Percentiles rank a stretch among this genome's conserved stretches.
Evolutionary conservation across 2,329 filamentous ascomycete species (phyloP).

Genomic region (Cordyceps farinosa): DNA sequence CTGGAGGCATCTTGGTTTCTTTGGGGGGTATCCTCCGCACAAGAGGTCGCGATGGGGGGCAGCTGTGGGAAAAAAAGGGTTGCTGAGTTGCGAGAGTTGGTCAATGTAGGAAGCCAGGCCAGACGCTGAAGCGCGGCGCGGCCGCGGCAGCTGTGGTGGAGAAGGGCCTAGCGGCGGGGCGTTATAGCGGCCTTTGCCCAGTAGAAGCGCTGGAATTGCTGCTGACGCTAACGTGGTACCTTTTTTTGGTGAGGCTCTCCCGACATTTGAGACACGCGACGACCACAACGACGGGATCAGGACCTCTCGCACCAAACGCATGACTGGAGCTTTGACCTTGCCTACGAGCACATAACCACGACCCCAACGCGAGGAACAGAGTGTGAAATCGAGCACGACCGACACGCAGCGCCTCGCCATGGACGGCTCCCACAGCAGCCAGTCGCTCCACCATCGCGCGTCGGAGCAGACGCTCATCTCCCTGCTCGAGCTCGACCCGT

Average conservation of each 20-base stretch:
- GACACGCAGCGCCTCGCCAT: neutral
- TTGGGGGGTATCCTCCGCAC: too few species aligned
- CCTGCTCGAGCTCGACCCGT: slow-evolving; percentile 76
- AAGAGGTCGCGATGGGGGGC: neutral
- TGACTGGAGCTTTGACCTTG: neutral
- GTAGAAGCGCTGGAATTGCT: neutral
- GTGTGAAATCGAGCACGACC: neutral
- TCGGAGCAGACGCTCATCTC: slow-evolving; percentile 58
- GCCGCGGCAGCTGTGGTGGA: neutral
- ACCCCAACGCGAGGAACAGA: neutral
- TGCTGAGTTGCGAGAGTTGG: neutral
- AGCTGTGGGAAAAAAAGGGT: neutral
- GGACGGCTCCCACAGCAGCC: neutral
- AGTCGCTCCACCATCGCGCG: slow-evolving; percentile 36
- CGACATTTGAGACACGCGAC: neutral
- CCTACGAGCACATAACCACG: neutral
- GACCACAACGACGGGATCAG: neutral
- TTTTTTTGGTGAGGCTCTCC: slow-evolving; percentile 10
- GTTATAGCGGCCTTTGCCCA: neutral
- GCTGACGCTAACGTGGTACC: slow-evolving; percentile 10
- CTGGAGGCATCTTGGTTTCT: slow-evolving; percentile 9
- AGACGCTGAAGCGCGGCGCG: neutral
- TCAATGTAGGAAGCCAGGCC: neutral
- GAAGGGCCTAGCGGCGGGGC: neutral
- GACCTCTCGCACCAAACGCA: neutral